Conservation (phyloP, 768 basidiomycete species). For the Paxillus rubicundulus region DNA sequence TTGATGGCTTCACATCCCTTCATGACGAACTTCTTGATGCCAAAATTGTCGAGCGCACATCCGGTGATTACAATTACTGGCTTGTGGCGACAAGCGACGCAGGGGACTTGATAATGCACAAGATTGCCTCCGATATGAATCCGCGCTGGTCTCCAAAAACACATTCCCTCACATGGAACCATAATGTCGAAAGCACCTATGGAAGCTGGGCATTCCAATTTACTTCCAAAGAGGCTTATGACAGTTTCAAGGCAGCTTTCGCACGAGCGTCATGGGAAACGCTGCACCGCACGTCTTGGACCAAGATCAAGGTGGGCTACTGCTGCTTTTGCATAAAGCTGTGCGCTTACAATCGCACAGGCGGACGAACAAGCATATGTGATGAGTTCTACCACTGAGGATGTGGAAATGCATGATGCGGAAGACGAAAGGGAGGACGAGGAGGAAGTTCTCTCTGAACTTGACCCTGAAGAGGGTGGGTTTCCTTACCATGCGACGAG, state of each 20-base stretch:
- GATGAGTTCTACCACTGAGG: slow-evolving; percentile 69
- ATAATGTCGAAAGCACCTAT: slow-evolving; percentile 52
- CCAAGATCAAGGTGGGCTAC: slow-evolving; percentile 68
- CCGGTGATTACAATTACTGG: slow-evolving; percentile 54
- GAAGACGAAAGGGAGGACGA: slow-evolving; percentile 76
- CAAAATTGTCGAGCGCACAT: slow-evolving; percentile 47
- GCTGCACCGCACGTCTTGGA: slow-evolving; percentile 68
- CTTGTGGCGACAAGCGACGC: slow-evolving; percentile 51
- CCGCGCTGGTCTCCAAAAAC: slow-evolving; percentile 61
- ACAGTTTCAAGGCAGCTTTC: slow-evolving; percentile 59
- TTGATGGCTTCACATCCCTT: slow-evolving; percentile 42
- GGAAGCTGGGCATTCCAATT: slow-evolving; percentile 88
- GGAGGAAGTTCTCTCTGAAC: slow-evolving; percentile 68
- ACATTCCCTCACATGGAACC: slow-evolving; percentile 86
- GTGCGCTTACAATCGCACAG: slow-evolving; percentile 34
- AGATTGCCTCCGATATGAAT: slow-evolving; percentile 66
- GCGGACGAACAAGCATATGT: slow-evolving; percentile 87
- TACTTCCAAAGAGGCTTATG: slow-evolving; percentile 50
- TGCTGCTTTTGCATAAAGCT: neutral
- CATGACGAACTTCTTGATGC: slow-evolving; percentile 55
- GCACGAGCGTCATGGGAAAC: slow-evolving; percentile 79
- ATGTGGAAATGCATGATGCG: slow-evolving; percentile 84
- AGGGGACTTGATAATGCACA: slow-evolving; percentile 56
- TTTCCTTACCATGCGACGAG: slow-evolving; percentile 2
- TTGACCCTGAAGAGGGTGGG: slow-evolving; percentile 63